Evolutionary conservation across 1,139 yeast species (phyloP), one percentile per base, ranked within the genome.

Genomic region (Suhomyces atakaporum): DNA sequence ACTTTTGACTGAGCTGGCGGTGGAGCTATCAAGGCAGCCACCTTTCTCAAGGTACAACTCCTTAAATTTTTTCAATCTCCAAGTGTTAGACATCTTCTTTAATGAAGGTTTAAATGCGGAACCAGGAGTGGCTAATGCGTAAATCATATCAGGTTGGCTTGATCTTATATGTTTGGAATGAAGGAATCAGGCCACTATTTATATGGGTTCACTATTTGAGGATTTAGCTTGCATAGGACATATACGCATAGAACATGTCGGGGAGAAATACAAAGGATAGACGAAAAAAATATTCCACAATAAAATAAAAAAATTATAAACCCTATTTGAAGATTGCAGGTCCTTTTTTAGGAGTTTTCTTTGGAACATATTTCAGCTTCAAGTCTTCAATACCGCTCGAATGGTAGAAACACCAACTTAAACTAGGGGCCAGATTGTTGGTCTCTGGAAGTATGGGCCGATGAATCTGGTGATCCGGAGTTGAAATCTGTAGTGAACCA

Each of bases 81-180:
- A 65, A 8, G 70, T 58, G 43, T 51, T 57, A 31, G 56, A 49
- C 13, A 65, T 63, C 41, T 53, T 64, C 41, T 53, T 61, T 29
- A 65, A 44, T 10, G 71, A 62, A 10, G 73, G 72, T 46, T 60
- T 62, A 54, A 68, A 68, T 7, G 70, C 64, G 9, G 73, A 64
- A n/a, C 68, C 69, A 12, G 67, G 65, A 6, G 68, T 63, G 33
- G 67, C 56, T 44, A 67, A 58, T 23, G 71, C 71, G 44, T 44
- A 58, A 41, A 66, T 58, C 72, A 66, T 66, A 18, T 3, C 25
- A 11, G 11, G 23, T 9, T 25, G 27, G 27, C 4, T 14, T 20
- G 18, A 14, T 16, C 15, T 18, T 28, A 27, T 28, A 26, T 26
- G 13, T 21, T 9, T 10, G 7, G 5, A 13, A 7, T 3, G 27